Conservation (phyloP, 2,329 filamentous ascomycete species). For the Penicillium corylophilum region DNA sequence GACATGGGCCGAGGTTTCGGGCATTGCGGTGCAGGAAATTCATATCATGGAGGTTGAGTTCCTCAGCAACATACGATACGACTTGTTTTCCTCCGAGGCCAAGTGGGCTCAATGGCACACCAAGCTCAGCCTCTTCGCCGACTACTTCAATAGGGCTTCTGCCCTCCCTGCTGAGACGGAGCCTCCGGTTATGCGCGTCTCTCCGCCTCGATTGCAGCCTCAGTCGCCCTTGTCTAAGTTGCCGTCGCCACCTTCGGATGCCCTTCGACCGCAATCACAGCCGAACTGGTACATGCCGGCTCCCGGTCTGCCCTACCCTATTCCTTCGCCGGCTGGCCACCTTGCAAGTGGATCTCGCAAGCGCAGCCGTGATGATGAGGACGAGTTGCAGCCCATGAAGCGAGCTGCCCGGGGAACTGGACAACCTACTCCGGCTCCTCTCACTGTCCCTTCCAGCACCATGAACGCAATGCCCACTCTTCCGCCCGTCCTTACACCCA, state of each 20-base stretch:
- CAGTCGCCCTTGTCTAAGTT: conserved; percentile 36
- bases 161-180: conserved; percentile 43
- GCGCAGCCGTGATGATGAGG: conserved; percentile 57
- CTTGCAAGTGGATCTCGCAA: conserved; percentile 49
- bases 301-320: conserved; percentile 24
- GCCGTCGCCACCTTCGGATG: conserved; percentile 42
- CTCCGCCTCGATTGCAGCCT: conserved; percentile 33
- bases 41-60: conserved; percentile 99
- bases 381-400: conserved; percentile 59
- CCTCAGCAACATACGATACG: conserved; percentile 96
- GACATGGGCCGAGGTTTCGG: conserved; percentile 97
- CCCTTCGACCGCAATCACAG: conserved; percentile 26
- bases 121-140: conserved; percentile 77
- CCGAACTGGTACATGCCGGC: conserved; percentile 30
- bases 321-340: conserved; percentile 24
- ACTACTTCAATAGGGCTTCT: conserved; percentile 74
- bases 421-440: conserved; percentile 20
- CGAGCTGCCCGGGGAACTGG: conserved; percentile 35
- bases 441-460: conserved; percentile 27
- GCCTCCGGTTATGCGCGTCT: conserved; percentile 31
- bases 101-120: conserved; percentile 87
- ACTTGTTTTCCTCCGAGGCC: conserved; percentile 77
- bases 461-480: conserved; percentile 31
- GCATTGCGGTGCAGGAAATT: conserved; percentile 89
- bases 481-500: conserved; percentile 35